These are phyloP conservation scores for Mycogone perniciosa DNA, from an alignment of 2,329 filamentous ascomycete genomes.

Conservation along the genomic window DNA sequence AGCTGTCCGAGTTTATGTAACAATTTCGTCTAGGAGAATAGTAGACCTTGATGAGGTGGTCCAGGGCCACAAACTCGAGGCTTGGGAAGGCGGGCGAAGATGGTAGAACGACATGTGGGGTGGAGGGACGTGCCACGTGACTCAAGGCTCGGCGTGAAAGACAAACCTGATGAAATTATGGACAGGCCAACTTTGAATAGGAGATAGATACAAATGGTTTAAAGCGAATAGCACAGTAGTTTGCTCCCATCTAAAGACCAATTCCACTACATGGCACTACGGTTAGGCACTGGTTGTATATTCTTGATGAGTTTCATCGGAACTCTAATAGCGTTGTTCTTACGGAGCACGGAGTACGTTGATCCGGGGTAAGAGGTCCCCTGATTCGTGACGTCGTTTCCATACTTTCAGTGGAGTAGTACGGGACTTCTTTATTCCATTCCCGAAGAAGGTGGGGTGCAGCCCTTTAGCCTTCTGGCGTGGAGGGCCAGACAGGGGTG, in stretches of 20 bases:
- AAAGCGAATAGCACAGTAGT: no score
- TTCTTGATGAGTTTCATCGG: no score
- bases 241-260: no score
- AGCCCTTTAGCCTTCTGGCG: conserved; percentile 7
- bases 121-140: conserved; percentile 9
- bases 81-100: conserved; percentile 11
- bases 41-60: not conserved
- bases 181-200: no score
- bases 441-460: not conserved
- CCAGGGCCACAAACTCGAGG: conserved; percentile 6
- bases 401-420: not conserved
- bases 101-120: conserved; percentile 12
- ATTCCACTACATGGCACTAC: no score
- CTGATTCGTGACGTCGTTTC: conserved; percentile 12
- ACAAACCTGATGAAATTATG: not conserved
- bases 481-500: conserved; percentile 11
- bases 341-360: no score
- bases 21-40: not conserved
- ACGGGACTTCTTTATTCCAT: conserved; percentile 11
- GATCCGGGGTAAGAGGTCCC: conserved; percentile 3
- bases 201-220: not conserved
- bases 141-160: not conserved
- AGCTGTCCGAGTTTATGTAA: no score
- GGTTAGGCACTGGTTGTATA: no score
- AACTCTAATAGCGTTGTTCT: no score